Base-by-base conservation (phyloP, 495 filamentous ascomycete genomes). In the Penicillium ochrochloron region DNA sequence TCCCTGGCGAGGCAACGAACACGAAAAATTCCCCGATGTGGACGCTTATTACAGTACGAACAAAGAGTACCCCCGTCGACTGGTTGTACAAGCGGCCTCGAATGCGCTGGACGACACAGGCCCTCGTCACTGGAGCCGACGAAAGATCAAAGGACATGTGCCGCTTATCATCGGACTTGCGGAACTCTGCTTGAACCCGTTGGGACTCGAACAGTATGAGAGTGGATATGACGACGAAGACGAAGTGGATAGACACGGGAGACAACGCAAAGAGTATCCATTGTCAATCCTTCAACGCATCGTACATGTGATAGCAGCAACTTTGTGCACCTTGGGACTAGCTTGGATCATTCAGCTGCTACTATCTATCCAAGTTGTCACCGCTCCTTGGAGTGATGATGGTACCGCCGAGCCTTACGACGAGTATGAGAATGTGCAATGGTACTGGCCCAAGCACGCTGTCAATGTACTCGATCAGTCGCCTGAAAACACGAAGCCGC, bases 381-480 rank as follows among this genome's bases (percentile, higher is more conserved):
- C 64, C 3, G 44, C 60, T 7, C 64, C 64, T 6, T 66, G 64
- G 64, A 66, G 31, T 31, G 44, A 51, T 23, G 59, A 61, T 27
- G 64, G 44, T 5, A 53, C 58, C 7, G 53, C 53, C 1, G 59
- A 61, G 10, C 17, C 42, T 5, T 66, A 66, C 33, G 54, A 59
- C 5, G 31, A 54, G 15, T 66, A 66, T 27, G 59, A 66, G n/a
- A 66, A 66, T n/a, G 59, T 62, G 4, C 54, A 59, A 14, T 66
- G 64, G 64, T 33, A 61, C 11, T 66, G 64, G 64, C 64, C 64
- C 14, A 61, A 62, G 8, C 64, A 66, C 31, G 64, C 64, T 0
- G 52, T 66, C 59, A 66, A 66, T 54, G 21, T 54, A 2, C 34
- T 66, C 23, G 64, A 66, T 19, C 64, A 66, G 64, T 66, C 64